These are phyloP conservation scores for Wickerhamiella sorbophila DNA, from an alignment of 805 yeast species.

Conservation along the genomic window DNA sequence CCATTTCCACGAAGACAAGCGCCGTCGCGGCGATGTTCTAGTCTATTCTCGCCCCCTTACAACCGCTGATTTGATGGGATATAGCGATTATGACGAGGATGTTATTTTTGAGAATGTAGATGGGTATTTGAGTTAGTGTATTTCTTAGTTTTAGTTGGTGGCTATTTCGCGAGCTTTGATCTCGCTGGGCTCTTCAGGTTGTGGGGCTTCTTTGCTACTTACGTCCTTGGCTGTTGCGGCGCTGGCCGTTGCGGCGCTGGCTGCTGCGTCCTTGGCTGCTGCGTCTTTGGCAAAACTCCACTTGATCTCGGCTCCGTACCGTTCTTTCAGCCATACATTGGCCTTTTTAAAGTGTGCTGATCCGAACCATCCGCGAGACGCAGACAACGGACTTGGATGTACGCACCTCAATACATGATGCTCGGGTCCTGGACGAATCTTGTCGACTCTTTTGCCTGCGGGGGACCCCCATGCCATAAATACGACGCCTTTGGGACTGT, in stretches of 20 bases:
- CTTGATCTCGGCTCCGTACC: conserved; percentile 40
- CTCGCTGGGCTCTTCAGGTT: too few relatives aligned
- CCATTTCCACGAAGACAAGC: conserved; percentile 69
- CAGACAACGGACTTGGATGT: conserved; percentile 93
- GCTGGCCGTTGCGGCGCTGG: too few relatives aligned
- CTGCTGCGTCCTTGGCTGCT: too few relatives aligned
- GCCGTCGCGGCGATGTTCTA: conserved; percentile 67
- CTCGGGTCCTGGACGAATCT: conserved; percentile 22
- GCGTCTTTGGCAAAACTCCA: conserved; percentile 39
- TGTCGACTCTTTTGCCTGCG: conserved; percentile 47
- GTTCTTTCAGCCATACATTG: conserved; percentile 56
- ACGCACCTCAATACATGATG: conserved; percentile 52
- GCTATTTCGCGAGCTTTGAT: too few relatives aligned
- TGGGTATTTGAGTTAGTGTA: not conserved
- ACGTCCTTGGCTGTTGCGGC: too few relatives aligned
- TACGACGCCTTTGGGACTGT: conserved; percentile 40
- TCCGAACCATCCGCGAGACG: conserved; percentile 72
- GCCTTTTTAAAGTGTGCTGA: conserved; percentile 59
- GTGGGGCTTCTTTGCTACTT: too few relatives aligned
- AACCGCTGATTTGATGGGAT: conserved; percentile 10
- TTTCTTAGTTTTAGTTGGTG: not conserved
- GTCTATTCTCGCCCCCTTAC: conserved; percentile 30
- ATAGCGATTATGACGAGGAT: not conserved
- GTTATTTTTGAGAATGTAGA: not conserved
- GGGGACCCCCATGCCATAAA: conserved; percentile 75